Base-by-base conservation (phyloP, 495 filamentous ascomycete genomes). In the Xylaria sp. region DNA sequence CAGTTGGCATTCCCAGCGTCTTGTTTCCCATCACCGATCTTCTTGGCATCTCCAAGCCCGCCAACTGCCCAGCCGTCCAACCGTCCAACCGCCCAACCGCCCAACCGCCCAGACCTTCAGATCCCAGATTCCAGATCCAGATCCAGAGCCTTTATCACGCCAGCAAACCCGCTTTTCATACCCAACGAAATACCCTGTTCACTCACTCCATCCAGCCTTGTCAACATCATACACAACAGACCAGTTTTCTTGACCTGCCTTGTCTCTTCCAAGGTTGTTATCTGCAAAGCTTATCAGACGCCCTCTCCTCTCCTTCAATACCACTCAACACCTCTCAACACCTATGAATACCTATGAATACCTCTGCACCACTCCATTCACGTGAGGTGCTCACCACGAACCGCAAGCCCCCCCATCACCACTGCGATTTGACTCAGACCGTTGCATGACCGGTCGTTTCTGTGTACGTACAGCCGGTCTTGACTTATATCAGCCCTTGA, bases 401-500 rank as follows among this genome's bases (percentile, higher is more conserved):
- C 46, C 58, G 37, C 33, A 21, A 19, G n/a, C 29, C 14, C 26
- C 31, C 62, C 31, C 19, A 31, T n/a, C n/a, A 40, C 37, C 44
- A 33, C 43, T 12, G 26, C 57, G 53, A 26, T 19, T 52, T 69
- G 55, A 69, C 31, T 46, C 35, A 46, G 43, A 43, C 4, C 19
- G 19, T 41, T 63, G 59, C 68, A 53, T 50, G 35, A 21, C 17
- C 37, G 14, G 44, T 70, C 61, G 73, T 71, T 33, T 57, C 64
- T 72, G 52, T 53, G 35, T 66, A 40, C 48, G 24, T 63, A 41
- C 35, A 62, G 29, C 67, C 26, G 33, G 26, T 40, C 63, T 59
- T 12, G 43, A 59, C 68, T 67, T 59, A 53, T 52, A 37, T 31
- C 62, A 59, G 74, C 69, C 61, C 69, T 76, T 55, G 68, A 63